Conservation (phyloP, 1,284 basidiomycete genomes). For the Cutaneotrichosporon mucoides region DNA sequence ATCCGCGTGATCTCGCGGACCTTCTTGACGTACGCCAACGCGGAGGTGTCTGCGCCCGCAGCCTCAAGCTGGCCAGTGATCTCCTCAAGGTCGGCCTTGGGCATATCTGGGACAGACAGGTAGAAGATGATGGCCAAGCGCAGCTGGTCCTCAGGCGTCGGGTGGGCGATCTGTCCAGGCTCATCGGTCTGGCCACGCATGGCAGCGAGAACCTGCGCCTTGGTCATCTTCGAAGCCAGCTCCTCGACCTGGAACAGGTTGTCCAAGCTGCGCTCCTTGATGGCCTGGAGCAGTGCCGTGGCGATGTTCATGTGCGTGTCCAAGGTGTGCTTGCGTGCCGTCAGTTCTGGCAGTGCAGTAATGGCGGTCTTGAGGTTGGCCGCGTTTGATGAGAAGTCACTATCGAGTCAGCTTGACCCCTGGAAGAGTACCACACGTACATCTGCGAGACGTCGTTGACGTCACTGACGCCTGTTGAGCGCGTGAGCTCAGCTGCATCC, state of each 20-base stretch:
- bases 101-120: constrained; percentile 76
- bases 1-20: constrained; percentile 87
- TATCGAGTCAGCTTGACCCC: constrained; percentile 37
- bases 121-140: constrained; percentile 92
- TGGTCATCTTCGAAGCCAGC: constrained; percentile 77
- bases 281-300: constrained; percentile 88
- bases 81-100: constrained; percentile 81
- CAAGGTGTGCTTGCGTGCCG: constrained; percentile 89
- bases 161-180: constrained; percentile 54
- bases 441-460: constrained; percentile 92
- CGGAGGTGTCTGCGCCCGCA: constrained; percentile 71
- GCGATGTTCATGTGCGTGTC: constrained; percentile 99
- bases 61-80: constrained; percentile 80
- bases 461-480: constrained; percentile 92
- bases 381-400: constrained; percentile 91
- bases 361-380: constrained; percentile 95
- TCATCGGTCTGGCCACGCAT: constrained; percentile 56
- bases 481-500: constrained; percentile 94
- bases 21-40: constrained; percentile 89
- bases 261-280: constrained; percentile 91
- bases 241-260: constrained; percentile 97
- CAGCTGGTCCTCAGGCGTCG: constrained; percentile 77
- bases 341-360: constrained; percentile 95
- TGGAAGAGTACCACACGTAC: constrained; percentile 52
- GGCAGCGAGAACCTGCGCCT: constrained; percentile 74